Conservation (phyloP, 768 basidiomycete species). For the Cystobasidium ongulense region DNA sequence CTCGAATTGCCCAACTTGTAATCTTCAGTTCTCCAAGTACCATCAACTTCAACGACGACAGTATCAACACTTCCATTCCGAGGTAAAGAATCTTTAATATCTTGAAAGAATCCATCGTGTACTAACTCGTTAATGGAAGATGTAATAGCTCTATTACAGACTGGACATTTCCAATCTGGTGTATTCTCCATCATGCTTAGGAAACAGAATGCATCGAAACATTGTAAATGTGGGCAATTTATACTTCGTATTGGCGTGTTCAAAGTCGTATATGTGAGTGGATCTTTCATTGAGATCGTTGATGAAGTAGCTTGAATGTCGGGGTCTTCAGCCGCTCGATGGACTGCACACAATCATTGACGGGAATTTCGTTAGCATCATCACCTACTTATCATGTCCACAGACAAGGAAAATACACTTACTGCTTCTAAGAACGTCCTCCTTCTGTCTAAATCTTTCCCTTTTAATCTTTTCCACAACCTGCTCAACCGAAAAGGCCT, state of each 20-base stretch:
- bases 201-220: conserved; percentile 93
- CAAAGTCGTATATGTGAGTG: conserved; percentile 85
- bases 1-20: conserved; percentile 65
- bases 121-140: conserved; percentile 64
- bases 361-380: conserved; percentile 29
- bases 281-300: conserved; percentile 86
- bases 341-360: conserved; percentile 2
- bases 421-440: conserved; percentile 65
- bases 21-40: conserved; percentile 90
- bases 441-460: conserved; percentile 58
- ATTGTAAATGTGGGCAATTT: conserved; percentile 82
- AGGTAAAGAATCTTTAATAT: conserved; percentile 67
- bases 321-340: conserved; percentile 53
- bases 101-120: conserved; percentile 84
- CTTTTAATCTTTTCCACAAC: conserved; percentile 63
- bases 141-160: conserved; percentile 72
- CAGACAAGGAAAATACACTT: background rate
- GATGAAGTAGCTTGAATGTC: conserved; percentile 84
- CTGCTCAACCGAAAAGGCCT: conserved; percentile 61
- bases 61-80: conserved; percentile 67
- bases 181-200: conserved; percentile 91
- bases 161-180: conserved; percentile 90
- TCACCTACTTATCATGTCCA: background rate
- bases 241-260: conserved; percentile 73
- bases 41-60: conserved; percentile 85